Percentiles rank a stretch among this genome's conserved stretches.
Conservation (phyloP, 129 eudicot genomes). For the Flaveria robusta region DNA sequence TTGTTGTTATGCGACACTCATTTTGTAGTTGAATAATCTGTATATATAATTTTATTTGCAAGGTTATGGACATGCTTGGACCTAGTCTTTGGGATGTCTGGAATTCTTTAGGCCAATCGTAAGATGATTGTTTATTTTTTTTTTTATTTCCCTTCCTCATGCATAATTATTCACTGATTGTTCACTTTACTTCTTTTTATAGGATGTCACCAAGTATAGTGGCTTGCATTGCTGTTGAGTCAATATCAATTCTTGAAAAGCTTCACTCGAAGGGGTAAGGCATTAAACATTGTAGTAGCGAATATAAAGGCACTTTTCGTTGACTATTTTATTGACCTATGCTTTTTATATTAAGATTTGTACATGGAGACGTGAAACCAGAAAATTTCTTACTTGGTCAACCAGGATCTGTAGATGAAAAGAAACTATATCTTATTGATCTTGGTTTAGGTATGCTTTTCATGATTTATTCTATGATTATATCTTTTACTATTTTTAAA, state of each 20-base stretch:
- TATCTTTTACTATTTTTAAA: constrained; percentile 7
- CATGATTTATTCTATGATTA: neutral
- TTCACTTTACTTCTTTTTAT: constrained; percentile 27
- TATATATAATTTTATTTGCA: constrained; percentile 28
- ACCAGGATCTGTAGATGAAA: constrained; percentile 90
- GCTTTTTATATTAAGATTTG: constrained; percentile 56
- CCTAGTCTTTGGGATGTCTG: constrained; percentile 99
- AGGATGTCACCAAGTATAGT: constrained; percentile 97
- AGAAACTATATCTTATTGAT: constrained; percentile 93
- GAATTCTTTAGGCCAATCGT: constrained; percentile 99
- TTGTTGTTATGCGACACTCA: constrained; percentile 8
- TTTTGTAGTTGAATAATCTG: constrained; percentile 9
- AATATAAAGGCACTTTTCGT: constrained; percentile 2
- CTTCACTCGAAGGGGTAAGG: constrained; percentile 91
- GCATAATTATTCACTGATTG: constrained; percentile 1
- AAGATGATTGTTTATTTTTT: constrained; percentile 42
- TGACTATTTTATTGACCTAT: constrained; percentile 13
- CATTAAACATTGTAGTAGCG: neutral
- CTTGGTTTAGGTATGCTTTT: constrained; percentile 85
- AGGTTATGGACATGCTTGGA: constrained; percentile 99
- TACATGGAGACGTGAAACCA: constrained; percentile 99
- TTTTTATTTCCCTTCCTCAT: neutral
- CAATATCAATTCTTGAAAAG: constrained; percentile 97
- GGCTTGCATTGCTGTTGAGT: constrained; percentile 99
- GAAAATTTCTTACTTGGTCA: constrained; percentile 97